Percentiles rank a stretch among this genome's conserved stretches.
Evolutionary conservation across 768 basidiomycete genomes (phyloP).

Genomic region (Rhizopogon sp.): DNA sequence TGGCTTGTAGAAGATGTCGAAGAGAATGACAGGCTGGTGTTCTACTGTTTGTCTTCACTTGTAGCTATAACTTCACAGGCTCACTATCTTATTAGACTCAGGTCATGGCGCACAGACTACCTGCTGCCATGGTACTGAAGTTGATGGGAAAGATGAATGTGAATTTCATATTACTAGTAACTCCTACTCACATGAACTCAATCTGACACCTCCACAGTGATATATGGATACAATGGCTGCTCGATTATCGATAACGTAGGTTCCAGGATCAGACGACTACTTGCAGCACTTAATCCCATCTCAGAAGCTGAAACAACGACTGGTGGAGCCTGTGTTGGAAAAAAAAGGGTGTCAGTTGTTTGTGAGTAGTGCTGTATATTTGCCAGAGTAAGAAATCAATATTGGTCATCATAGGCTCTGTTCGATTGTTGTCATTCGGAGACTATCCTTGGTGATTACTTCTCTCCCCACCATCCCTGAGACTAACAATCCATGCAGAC

Average conservation of each 20-base stretch:
- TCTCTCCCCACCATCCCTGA: neutral
- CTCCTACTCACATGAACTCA: too few relatives aligned
- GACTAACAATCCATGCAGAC: constrained; percentile 7
- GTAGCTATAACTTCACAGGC: too few relatives aligned
- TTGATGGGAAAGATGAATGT: constrained; percentile 50
- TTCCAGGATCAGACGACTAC: neutral
- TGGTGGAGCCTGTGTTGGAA: constrained; percentile 14
- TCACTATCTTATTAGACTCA: constrained; percentile 7
- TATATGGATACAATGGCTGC: constrained; percentile 4
- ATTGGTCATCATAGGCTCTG: constrained; percentile 12
- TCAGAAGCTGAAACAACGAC: constrained; percentile 15
- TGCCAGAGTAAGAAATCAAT: neutral
- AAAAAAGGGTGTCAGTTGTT: constrained; percentile 6
- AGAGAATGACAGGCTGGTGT: constrained; percentile 44
- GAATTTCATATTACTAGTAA: neutral
- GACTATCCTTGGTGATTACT: constrained; percentile 15
- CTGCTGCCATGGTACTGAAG: constrained; percentile 30
- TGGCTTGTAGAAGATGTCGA: constrained; percentile 36
- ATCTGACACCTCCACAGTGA: neutral
- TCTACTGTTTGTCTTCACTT: constrained; percentile 41
- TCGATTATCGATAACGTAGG: constrained; percentile 21
- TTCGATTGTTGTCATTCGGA: constrained; percentile 29
- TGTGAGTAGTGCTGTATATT: neutral
- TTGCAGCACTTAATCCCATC: neutral
- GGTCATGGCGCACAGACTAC: constrained; percentile 18